Conservation (phyloP, 1,139 yeast genomes). For the Hanseniaspora sp. region DNA sequence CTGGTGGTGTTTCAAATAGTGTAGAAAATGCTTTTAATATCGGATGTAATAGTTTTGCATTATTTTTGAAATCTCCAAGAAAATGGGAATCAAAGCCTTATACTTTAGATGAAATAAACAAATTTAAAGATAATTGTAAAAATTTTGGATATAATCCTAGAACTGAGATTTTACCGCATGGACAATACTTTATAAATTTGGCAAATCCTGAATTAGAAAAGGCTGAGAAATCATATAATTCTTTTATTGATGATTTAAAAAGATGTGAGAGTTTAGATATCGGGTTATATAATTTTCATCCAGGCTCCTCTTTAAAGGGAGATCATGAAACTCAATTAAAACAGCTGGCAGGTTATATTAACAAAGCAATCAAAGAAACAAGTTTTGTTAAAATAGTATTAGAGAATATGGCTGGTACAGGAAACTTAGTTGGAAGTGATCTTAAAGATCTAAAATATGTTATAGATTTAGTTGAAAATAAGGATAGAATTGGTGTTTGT, state of each 20-base stretch:
- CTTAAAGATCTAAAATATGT: slow-evolving; percentile 66
- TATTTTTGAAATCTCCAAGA: slow-evolving; percentile 81
- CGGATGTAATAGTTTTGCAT: slow-evolving; percentile 79
- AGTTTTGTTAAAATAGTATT: slow-evolving; percentile 72
- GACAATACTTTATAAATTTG: slow-evolving; percentile 80
- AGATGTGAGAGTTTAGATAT: slow-evolving; percentile 79
- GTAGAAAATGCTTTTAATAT: slow-evolving; percentile 62
- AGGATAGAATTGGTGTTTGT: slow-evolving; percentile 81
- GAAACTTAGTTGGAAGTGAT: slow-evolving; percentile 74
- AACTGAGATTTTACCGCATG: slow-evolving; percentile 82
- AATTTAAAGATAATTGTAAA: slow-evolving; percentile 53
- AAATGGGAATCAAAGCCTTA: slow-evolving; percentile 81
- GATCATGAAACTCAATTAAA: slow-evolving; percentile 55
- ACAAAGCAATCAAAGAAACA: slow-evolving; percentile 64
- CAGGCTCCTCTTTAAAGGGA: slow-evolving; percentile 77
- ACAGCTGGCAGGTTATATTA: slow-evolving; percentile 66
- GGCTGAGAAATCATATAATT: slow-evolving; percentile 59
- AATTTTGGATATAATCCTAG: slow-evolving; percentile 57
- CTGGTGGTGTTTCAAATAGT: slow-evolving; percentile 67
- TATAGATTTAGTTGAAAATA: slow-evolving; percentile 64
- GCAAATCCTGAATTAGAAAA: slow-evolving; percentile 84
- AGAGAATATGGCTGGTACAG: slow-evolving; percentile 98
- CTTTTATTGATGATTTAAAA: slow-evolving; percentile 76
- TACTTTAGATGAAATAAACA: slow-evolving; percentile 51
- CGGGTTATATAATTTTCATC: slow-evolving; percentile 85